These are phyloP conservation scores for Colletotrichum sansevieriae DNA, from an alignment of 2,329 filamentous ascomycete species.

Conservation along the genomic window DNA sequence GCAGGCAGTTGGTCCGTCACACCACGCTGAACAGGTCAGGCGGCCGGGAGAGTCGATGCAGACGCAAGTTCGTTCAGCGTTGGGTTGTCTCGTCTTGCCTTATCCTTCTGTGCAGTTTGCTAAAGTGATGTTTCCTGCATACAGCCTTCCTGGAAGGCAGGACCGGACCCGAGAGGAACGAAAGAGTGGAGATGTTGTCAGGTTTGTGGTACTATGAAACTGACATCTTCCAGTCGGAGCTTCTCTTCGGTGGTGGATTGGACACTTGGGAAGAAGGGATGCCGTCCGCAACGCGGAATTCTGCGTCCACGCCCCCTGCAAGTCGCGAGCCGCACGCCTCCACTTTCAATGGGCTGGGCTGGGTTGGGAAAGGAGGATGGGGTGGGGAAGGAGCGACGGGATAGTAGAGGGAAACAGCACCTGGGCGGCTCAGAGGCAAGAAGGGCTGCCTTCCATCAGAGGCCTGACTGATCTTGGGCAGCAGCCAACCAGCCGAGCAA, in stretches of 20 bases:
- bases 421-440: background rate
- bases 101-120: background rate
- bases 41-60: slow-evolving; percentile 23
- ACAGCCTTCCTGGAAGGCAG: background rate
- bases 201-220: slow-evolving; percentile 41
- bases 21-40: slow-evolving; percentile 30
- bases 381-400: background rate
- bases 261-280: slow-evolving; percentile 35
- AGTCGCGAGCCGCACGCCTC: slow-evolving; percentile 31
- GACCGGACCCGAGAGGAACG: slow-evolving; percentile 10
- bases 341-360: slow-evolving; percentile 3
- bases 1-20: slow-evolving; percentile 31
- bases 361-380: too few relatives aligned
- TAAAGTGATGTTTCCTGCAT: slow-evolving; percentile 19
- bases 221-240: slow-evolving; percentile 37
- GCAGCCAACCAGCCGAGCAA: background rate
- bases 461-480: background rate
- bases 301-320: slow-evolving; percentile 26
- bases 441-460: background rate
- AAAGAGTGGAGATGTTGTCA: slow-evolving; percentile 39
- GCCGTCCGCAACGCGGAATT: background rate
- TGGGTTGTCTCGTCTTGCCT: background rate
- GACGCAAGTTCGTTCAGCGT: background rate
- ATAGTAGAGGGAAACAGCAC: background rate
- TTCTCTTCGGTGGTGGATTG: slow-evolving; percentile 34